Evolutionary conservation across 2,329 filamentous ascomycete species (phyloP).

Genomic region (Cordyceps sp.): DNA sequence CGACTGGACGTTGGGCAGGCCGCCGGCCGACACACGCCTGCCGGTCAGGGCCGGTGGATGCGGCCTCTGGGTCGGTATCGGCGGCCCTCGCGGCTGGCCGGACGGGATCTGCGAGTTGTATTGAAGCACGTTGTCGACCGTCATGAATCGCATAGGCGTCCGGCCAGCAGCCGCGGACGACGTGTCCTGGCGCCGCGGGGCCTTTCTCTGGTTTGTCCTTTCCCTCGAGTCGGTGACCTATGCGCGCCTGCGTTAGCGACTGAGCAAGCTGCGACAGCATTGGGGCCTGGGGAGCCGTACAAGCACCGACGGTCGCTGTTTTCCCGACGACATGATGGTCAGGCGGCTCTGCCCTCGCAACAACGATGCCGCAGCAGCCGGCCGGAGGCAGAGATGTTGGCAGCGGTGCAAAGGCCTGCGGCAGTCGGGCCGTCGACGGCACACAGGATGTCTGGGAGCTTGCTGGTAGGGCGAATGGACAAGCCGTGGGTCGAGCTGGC

Average conservation of each 20-base stretch:
- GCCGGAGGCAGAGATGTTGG: background rate
- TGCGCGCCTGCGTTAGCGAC: no score
- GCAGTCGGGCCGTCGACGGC: no score
- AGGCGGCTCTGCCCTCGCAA: no score
- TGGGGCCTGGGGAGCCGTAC: constrained; percentile 19
- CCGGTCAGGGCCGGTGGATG: constrained; percentile 4
- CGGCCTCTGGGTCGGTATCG: constrained; percentile 24
- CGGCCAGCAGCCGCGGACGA: constrained; percentile 12
- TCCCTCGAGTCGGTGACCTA: constrained; percentile 24
- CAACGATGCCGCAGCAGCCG: background rate
- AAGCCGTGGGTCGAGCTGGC: no score
- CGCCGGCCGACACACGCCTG: constrained; percentile 17
- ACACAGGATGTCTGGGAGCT: background rate
- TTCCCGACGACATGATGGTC: constrained; percentile 24
- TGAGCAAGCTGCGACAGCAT: no score
- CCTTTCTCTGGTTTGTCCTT: constrained; percentile 14
- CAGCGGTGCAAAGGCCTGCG: background rate
- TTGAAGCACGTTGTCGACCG: constrained; percentile 87
- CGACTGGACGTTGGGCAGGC: constrained; percentile 21
- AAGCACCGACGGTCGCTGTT: constrained; percentile 44
- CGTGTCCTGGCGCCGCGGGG: constrained; percentile 17
- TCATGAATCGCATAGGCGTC: constrained; percentile 56
- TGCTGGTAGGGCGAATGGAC: background rate
- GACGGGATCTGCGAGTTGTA: constrained; percentile 92
- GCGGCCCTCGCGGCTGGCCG: constrained; percentile 67